Conservation (phyloP, 2,329 filamentous ascomycete genomes). For the Alternaria gansuensis region DNA sequence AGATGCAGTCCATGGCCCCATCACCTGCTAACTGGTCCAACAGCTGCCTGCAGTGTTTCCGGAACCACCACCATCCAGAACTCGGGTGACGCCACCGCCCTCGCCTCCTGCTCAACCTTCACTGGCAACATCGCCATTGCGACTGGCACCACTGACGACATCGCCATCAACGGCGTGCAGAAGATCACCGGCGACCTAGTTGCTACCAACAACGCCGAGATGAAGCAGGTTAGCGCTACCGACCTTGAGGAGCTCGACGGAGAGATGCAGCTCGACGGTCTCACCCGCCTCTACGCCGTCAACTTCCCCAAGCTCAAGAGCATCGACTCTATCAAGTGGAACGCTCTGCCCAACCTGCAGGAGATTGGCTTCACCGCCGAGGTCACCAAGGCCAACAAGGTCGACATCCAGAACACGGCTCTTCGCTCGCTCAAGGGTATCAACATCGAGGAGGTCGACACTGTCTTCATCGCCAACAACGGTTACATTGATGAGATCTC, state of each 20-base stretch:
- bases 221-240: conserved; percentile 70
- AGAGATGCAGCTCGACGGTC: conserved; percentile 72
- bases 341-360: conserved; percentile 72
- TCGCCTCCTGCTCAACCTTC: conserved; percentile 73
- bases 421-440: conserved; percentile 82
- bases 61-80: conserved; percentile 67
- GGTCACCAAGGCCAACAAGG: conserved; percentile 72
- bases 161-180: conserved; percentile 70
- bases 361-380: conserved; percentile 67
- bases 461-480: conserved; percentile 87
- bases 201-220: conserved; percentile 63
- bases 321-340: conserved; percentile 74
- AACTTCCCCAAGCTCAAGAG: conserved; percentile 70
- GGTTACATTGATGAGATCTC: conserved; percentile 76
- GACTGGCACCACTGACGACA: conserved; percentile 62
- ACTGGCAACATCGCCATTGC: conserved; percentile 73
- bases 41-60: conserved; percentile 54
- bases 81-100: conserved; percentile 66
- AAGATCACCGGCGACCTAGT: conserved; percentile 66
- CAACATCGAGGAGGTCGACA: conserved; percentile 75
- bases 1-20: neutral
- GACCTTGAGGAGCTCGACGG: conserved; percentile 72
- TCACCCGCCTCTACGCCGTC: conserved; percentile 74
- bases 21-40: conserved; percentile 28
- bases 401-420: conserved; percentile 86